Evolutionary conservation across 768 basidiomycete genomes (phyloP).

Genomic region (Suillus paluster): DNA sequence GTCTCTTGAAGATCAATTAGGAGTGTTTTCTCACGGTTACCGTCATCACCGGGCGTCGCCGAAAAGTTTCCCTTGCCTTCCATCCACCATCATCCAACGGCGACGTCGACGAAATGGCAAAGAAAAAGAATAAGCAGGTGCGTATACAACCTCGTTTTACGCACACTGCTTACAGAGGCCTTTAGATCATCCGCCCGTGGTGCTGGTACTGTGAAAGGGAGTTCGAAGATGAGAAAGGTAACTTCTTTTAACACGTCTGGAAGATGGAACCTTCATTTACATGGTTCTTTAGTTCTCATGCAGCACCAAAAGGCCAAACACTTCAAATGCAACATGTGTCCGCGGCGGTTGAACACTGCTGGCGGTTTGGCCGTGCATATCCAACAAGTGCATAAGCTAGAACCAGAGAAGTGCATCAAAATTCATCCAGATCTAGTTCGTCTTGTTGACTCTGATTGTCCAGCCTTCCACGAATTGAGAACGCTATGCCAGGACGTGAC

Average conservation of each 20-base stretch:
- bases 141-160: slow-evolving; percentile 7
- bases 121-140: slow-evolving; percentile 60
- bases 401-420: slow-evolving; percentile 69
- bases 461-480: slow-evolving; percentile 89
- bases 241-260: slow-evolving; percentile 23
- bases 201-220: slow-evolving; percentile 99
- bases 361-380: slow-evolving; percentile 98
- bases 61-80: slow-evolving; percentile 19
- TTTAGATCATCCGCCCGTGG: slow-evolving; percentile 86
- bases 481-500: slow-evolving; percentile 94
- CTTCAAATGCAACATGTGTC: slow-evolving; percentile 97
- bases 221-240: slow-evolving; percentile 99
- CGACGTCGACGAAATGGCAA: slow-evolving; percentile 42
- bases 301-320: slow-evolving; percentile 99
- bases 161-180: slow-evolving; percentile 10
- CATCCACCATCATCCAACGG: slow-evolving; percentile 17
- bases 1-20: background rate
- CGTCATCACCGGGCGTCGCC: slow-evolving; percentile 5
- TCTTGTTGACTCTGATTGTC: background rate
- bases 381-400: slow-evolving; percentile 99
- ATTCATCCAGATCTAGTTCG: background rate
- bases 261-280: background rate
- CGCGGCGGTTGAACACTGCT: slow-evolving; percentile 93
- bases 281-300: slow-evolving; percentile 75
- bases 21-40: slow-evolving; percentile 21